Evolutionary conservation across 208 protist genomes (phyloP).

Genomic region (Jaenimonas drosophilae): DNA sequence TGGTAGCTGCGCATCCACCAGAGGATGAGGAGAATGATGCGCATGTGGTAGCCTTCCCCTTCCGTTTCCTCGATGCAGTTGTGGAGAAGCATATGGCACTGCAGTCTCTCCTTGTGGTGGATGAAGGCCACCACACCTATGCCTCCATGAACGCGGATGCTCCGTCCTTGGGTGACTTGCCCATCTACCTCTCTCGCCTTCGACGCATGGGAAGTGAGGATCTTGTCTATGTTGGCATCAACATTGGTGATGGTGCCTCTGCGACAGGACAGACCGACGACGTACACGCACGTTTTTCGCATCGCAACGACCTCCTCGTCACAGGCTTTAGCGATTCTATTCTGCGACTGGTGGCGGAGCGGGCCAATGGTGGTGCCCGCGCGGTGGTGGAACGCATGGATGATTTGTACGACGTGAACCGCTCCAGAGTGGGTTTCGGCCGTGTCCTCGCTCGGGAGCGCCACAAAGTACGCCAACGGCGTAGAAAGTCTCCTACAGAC

Average conservation of each 20-base stretch:
- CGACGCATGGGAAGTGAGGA: conserved; percentile 76
- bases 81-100: conserved; percentile 34
- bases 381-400: conserved; percentile 75
- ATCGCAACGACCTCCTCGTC: conserved; percentile 88
- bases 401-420: conserved; percentile 58
- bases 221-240: conserved; percentile 86
- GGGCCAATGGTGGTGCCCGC: conserved; percentile 42
- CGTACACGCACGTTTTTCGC: conserved; percentile 16
- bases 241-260: conserved; percentile 10
- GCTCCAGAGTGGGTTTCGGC: conserved; percentile 3
- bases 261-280: not conserved
- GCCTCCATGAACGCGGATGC: conserved; percentile 47
- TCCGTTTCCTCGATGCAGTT: conserved; percentile 55
- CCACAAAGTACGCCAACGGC: too few species aligned
- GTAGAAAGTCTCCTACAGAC: too few species aligned
- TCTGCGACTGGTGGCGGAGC: conserved; percentile 88
- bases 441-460: too few species aligned
- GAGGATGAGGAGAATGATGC: not conserved
- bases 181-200: conserved; percentile 70
- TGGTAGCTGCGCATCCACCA: conserved; percentile 2
- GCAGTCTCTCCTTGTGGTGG: conserved; percentile 64
- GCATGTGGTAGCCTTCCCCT: too few species aligned
- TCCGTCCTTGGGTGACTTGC: conserved; percentile 62
- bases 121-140: conserved; percentile 67
- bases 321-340: conserved; percentile 89